These are phyloP conservation scores for Calonectria crousiana DNA, from an alignment of 2,329 filamentous ascomycete species.

Conservation along the genomic window DNA sequence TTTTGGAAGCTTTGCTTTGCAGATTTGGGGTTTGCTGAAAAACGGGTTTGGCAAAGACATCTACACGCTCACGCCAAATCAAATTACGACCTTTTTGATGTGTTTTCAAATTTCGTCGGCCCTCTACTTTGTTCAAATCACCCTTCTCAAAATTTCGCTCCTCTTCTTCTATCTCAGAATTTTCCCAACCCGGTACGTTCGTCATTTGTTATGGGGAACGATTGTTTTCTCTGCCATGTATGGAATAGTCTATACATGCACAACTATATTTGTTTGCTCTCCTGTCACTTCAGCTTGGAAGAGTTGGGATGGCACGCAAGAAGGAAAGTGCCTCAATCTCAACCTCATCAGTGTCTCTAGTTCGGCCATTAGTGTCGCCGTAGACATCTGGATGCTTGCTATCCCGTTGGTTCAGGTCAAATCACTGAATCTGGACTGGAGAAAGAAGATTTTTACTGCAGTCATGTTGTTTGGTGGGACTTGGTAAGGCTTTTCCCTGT, in stretches of 20 bases:
- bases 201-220: not conserved
- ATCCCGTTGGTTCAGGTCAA: not conserved
- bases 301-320: not conserved
- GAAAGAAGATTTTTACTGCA: not conserved
- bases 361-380: not conserved
- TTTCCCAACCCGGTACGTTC: not conserved
- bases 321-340: not conserved
- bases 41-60: slow-evolving; percentile 2
- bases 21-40: not conserved
- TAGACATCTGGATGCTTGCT: not conserved
- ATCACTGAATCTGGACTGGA: not conserved
- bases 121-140: not conserved
- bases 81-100: not conserved
- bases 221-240: not conserved
- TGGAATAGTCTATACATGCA: not conserved
- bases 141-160: not conserved
- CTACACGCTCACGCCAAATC: not conserved
- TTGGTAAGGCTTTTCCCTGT: not conserved
- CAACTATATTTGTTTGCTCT: not conserved
- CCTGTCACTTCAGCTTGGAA: not conserved
- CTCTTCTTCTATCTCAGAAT: slow-evolving; percentile 4
- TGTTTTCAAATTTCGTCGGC: not conserved
- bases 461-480: not conserved
- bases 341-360: not conserved
- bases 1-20: not conserved